Conservation (phyloP, 2,329 filamentous ascomycete genomes). For the Fusarium denticulatum region DNA sequence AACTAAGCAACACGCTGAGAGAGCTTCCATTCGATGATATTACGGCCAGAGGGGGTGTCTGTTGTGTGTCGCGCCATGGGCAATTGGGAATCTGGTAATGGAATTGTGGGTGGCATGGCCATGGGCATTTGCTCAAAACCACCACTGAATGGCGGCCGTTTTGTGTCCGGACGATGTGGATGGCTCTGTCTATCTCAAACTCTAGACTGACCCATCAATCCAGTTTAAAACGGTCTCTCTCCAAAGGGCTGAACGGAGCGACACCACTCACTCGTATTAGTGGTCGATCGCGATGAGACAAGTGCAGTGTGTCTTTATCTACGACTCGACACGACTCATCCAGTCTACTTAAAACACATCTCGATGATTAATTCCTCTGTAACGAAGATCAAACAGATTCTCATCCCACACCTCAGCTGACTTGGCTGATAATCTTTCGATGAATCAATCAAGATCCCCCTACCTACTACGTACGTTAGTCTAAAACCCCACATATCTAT, state of each 20-base stretch:
- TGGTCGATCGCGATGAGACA: constrained; percentile 24
- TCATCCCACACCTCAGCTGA: constrained; percentile 21
- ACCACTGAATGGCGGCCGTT: constrained; percentile 11
- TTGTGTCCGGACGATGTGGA: constrained; percentile 14
- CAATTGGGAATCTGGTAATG: neutral
- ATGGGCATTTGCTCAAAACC: constrained; percentile 3
- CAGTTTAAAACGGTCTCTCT: constrained; percentile 40
- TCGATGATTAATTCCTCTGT: constrained; percentile 11
- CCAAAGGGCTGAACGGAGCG: constrained; percentile 13
- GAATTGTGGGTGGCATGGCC: constrained; percentile 10
- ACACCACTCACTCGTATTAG: constrained; percentile 3
- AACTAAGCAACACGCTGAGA: neutral
- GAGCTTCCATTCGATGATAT: neutral
- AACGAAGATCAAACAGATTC: constrained; percentile 34
- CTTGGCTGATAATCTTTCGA: constrained; percentile 1
- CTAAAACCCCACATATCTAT: constrained; percentile 22
- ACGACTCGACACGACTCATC: neutral
- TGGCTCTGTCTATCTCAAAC: neutral
- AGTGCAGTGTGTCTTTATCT: neutral
- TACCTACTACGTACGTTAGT: neutral
- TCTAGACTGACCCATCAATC: neutral
- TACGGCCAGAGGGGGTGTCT: neutral
- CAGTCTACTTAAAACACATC: constrained; percentile 4
- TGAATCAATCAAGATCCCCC: constrained; percentile 7
- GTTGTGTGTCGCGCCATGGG: neutral